Evolutionary conservation across 768 basidiomycete genomes (phyloP).

Genomic region (Leccinum rimulosum): DNA sequence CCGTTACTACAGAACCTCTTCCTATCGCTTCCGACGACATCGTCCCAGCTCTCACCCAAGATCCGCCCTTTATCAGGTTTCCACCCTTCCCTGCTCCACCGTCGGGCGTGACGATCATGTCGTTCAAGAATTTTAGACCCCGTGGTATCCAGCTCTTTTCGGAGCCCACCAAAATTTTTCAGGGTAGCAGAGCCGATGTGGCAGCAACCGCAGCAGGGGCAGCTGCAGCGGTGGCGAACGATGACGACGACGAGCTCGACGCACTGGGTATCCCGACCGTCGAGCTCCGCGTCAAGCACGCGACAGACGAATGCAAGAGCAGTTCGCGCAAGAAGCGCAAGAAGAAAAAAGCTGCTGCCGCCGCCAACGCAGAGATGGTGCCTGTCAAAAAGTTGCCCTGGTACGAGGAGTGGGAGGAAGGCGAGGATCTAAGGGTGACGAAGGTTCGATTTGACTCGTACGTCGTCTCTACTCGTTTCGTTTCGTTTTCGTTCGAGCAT

Average conservation of each 20-base stretch:
- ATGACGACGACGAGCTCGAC: constrained; percentile 57
- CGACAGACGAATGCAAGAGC: constrained; percentile 54
- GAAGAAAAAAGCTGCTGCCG: constrained; percentile 28
- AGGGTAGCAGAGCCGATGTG: constrained; percentile 26
- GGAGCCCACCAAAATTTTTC: constrained; percentile 27
- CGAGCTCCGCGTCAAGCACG: constrained; percentile 49
- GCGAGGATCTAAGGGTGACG: constrained; percentile 46
- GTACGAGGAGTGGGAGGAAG: constrained; percentile 73
- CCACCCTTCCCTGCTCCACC: constrained; percentile 50
- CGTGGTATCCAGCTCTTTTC: constrained; percentile 53
- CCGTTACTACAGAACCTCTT: constrained; percentile 4
- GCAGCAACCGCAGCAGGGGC: constrained; percentile 3
- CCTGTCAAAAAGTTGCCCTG: constrained; percentile 40
- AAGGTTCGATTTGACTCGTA: constrained; percentile 50
- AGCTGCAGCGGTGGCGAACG: neutral
- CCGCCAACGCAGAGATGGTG: constrained; percentile 12
- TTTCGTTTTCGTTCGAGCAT: neutral
- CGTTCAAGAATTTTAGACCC: constrained; percentile 58
- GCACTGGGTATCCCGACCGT: constrained; percentile 67
- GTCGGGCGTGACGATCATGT: constrained; percentile 44
- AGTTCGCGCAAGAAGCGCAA: constrained; percentile 52
- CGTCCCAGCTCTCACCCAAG: constrained; percentile 5
- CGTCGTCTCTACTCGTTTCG: constrained; percentile 21
- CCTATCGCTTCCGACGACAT: constrained; percentile 17
- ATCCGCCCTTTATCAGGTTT: constrained; percentile 32